Base-by-base conservation (phyloP, 202 grass and related monocot genomes). In the Bolboschoenoplectus hybrid region DNA sequence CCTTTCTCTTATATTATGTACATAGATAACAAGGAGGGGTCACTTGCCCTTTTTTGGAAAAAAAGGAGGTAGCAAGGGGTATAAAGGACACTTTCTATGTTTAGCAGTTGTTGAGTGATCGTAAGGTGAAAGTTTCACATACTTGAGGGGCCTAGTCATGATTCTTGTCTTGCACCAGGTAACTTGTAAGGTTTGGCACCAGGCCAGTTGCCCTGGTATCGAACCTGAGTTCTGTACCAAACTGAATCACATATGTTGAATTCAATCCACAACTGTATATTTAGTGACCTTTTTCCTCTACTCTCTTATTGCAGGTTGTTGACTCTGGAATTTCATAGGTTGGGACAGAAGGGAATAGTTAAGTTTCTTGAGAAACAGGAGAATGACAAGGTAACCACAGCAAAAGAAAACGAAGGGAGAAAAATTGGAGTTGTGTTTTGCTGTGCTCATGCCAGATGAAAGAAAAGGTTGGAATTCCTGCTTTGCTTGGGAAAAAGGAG, bases 291-390 rank as follows among this genome's bases (percentile, higher is more conserved):
- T 80, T 80, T 80, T 39, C 17, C 26, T 55, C 50, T 43, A 41
- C 55, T 60, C 12, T 78, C 72, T 57, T 78, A 57, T 80, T 80
- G 52, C 75, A 80, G 75, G 35, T 80, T 74, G 45, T 74, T 13
- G 43, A 17, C 11, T 60, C 75, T 41, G 8, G 32, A 20, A 41
- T 80, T 60, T 14, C 11, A 68, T 68, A 16, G 19, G 1, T n/a
- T 80, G 75, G 52, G 17, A 60, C 6, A 60, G 35, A 41, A 60
- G 49, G 14, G 10, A 40, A 35, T n/a, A 26, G 26, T 26, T 26
- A 56, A 40, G 7, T 7, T 78, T 17, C 49, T 78, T 10, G 49
- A 51, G 11, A 39, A 74, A 60, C 38, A 40, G 75, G 38, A 41
- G 53, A 40, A 79, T 4, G 0, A 53, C 75, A 80, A 19, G 38